Evolutionary conservation across 495 filamentous ascomycete genomes (phyloP), one percentile per base, ranked within the genome.

Genomic region (Hyaloscypha variabilis): DNA sequence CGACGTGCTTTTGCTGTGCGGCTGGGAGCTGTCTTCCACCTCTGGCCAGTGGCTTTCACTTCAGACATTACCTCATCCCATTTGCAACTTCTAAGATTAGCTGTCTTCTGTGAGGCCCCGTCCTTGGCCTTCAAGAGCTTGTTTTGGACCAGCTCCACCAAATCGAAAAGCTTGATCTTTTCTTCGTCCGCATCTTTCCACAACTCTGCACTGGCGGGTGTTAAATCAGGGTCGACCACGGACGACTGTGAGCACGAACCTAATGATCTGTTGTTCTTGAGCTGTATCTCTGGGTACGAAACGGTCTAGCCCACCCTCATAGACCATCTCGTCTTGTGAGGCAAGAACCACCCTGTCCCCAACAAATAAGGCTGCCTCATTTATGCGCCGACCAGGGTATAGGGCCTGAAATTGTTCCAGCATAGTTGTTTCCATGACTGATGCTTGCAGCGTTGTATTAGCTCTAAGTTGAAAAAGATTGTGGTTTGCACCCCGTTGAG

Each of bases 261-360:
- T n/a, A n/a, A n/a, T n/a, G n/a, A 56, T 56, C 53, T 56, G 53
- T 24, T 56, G 19, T 56, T 56, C 53, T 56, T 56, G 21, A 54
- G 23, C 49, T 52, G 11, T 19, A 6, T 52, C 49, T 25, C 11
- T 8, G n/a, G 49, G n/a, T 52, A 52, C 49, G n/a, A 52, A 52
- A 6, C 24, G 49, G n/a, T 52, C 49, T 17, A 52, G 49, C 24
- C n/a, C 8, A 6, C n/a, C 49, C 19, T 8, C 49, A 25, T 52
- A 52, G 49, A 52, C 49, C 6, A 19, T 8, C 11, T 8, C 8
- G 10, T 52, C 10, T 19, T 8, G 49, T 52, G 11, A 19, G 6
- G 49, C 19, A 14, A 52, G 19, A 8, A 52, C 49, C 8, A 52
- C 24, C 6, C n/a, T 52, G 49, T 52, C n/a, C 17, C n/a, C 49